These are phyloP conservation scores for Cryptococcus sp. DNA, from an alignment of 1,284 basidiomycete genomes.

Conservation along the genomic window DNA sequence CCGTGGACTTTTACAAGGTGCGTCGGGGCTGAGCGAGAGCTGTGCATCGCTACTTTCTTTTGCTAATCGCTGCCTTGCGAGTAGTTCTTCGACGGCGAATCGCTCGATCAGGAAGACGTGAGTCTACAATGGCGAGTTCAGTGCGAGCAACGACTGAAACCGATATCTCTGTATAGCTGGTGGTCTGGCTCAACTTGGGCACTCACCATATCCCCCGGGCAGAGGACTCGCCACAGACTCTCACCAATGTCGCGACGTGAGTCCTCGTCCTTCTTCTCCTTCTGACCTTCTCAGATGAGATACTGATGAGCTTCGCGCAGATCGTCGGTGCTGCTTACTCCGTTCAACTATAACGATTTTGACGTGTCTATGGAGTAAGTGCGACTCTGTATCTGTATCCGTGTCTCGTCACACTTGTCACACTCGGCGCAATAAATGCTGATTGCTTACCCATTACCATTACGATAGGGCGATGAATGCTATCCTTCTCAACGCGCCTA, in stretches of 20 bases:
- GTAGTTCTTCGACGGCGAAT: constrained; percentile 61
- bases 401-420: constrained; percentile 1
- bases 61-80: background rate
- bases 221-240: constrained; percentile 62
- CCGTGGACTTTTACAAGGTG: constrained; percentile 61
- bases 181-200: constrained; percentile 67
- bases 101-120: constrained; percentile 57
- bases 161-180: constrained; percentile 55
- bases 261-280: background rate
- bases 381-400: background rate
- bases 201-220: constrained; percentile 60
- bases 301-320: background rate
- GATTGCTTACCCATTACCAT: background rate
- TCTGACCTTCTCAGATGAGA: no score
- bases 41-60: no score
- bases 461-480: constrained; percentile 19
- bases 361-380: constrained; percentile 59
- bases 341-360: constrained; percentile 66
- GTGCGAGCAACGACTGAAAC: background rate
- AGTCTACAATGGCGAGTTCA: background rate
- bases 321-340: constrained; percentile 63
- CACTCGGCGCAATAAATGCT: no score
- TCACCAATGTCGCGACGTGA: constrained; percentile 61
- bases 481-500: constrained; percentile 54
- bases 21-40: background rate